A percentile compares a stretch with the other conserved stretches of the same genome.
These are phyloP conservation scores for Mucor piriformis DNA, from an alignment of 371 early-diverging fungal species.

Conservation along the genomic window DNA sequence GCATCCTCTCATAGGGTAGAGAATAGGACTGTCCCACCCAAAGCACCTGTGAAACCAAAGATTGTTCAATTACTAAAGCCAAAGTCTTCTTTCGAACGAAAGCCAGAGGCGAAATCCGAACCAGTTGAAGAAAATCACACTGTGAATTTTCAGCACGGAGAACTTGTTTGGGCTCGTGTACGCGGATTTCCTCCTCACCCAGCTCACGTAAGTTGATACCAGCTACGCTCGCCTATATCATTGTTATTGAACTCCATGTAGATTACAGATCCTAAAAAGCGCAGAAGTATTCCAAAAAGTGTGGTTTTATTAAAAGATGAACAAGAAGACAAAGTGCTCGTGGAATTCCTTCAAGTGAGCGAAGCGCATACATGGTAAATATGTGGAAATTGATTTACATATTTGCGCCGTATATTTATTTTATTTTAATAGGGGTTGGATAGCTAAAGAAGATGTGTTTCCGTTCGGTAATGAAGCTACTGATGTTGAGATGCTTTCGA, in stretches of 20 bases:
- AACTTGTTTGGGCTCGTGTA: conserved; percentile 52
- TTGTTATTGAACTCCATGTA: no score
- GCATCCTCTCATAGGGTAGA: no score
- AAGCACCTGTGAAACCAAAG: neutral
- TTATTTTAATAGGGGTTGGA: conserved; percentile 45
- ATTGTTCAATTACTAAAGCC: no score
- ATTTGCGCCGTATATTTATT: neutral
- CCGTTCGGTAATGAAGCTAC: conserved; percentile 34
- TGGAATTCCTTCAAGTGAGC: conserved; percentile 21
- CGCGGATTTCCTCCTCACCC: conserved; percentile 51
- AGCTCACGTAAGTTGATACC: conserved; percentile 29
- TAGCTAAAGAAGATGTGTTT: conserved; percentile 25
- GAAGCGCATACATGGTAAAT: conserved; percentile 44
- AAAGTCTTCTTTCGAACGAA: no score
- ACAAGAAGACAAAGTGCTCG: conserved; percentile 1
- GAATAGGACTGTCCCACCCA: no score
- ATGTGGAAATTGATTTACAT: neutral
- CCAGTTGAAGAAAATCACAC: neutral
- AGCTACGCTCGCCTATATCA: no score
- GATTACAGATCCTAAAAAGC: conserved; percentile 30
- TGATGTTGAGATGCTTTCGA: conserved; percentile 36
- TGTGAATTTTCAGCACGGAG: conserved; percentile 6
- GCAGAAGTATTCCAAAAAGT: conserved; percentile 23
- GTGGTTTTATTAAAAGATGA: conserved; percentile 19
- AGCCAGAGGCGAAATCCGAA: neutral